Evolutionary conservation across 2,329 filamentous ascomycete species (phyloP).

Genomic region (Sclerotinia spermophila): DNA sequence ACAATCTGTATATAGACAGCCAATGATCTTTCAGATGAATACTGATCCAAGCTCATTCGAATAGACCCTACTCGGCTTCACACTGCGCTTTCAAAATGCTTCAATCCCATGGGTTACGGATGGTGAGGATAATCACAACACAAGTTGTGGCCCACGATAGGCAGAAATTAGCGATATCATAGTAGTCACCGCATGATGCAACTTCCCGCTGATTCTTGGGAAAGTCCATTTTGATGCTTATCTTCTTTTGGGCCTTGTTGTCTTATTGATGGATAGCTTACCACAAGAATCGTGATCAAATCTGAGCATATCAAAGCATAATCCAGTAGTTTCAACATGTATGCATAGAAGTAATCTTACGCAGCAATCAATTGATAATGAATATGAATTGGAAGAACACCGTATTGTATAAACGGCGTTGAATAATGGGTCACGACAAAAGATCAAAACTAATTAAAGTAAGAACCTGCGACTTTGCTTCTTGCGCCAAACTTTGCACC

Average conservation of each 20-base stretch:
- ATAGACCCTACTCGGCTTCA: accelerated
- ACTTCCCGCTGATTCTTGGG: neutral
- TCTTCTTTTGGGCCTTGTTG: neutral
- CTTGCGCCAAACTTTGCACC: too few relatives aligned
- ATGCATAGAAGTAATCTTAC: too few relatives aligned
- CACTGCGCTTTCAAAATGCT: accelerated
- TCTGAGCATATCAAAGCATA: too few relatives aligned
- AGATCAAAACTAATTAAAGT: too few relatives aligned
- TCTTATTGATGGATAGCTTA: neutral
- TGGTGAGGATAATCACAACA: too few relatives aligned
- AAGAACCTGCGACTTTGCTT: too few relatives aligned
- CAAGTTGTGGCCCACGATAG: neutral
- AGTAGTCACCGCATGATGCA: neutral
- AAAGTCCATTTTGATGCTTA: neutral
- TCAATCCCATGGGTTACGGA: neutral
- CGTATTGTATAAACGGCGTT: too few relatives aligned
- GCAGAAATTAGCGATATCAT: neutral
- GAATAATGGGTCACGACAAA: too few relatives aligned
- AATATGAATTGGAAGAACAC: too few relatives aligned
- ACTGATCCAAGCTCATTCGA: neutral
- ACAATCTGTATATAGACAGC: neutral
- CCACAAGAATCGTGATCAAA: too few relatives aligned
- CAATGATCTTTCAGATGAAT: neutral
- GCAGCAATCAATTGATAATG: too few relatives aligned
- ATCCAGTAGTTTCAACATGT: too few relatives aligned